These are phyloP conservation scores for Lichtheimia corymbifera DNA, from an alignment of 371 early-diverging fungal genomes.

Conservation along the genomic window DNA sequence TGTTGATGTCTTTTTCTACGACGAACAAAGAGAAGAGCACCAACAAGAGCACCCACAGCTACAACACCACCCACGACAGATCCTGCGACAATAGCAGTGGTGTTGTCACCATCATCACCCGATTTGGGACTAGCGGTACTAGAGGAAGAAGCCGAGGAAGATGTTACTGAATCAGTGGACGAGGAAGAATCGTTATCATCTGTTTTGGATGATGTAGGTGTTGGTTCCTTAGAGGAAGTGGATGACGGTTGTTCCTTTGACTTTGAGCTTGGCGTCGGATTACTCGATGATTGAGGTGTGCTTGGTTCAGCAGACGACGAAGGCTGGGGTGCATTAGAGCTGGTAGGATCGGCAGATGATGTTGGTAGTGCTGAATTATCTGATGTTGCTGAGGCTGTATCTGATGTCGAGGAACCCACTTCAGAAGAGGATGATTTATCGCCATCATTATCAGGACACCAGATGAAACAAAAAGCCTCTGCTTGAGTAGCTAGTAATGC, in stretches of 20 bases:
- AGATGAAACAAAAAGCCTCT: conserved; percentile 12
- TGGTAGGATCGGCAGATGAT: background rate
- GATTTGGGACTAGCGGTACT: background rate
- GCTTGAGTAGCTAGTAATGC: conserved; percentile 12
- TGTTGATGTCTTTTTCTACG: conserved; percentile 10
- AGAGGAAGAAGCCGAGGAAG: conserved; percentile 10
- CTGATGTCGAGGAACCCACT: conserved; percentile 1
- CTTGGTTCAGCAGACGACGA: conserved; percentile 2
- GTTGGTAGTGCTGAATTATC: background rate
- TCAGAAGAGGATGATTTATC: conserved; percentile 4
- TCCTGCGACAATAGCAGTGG: conserved; percentile 42
- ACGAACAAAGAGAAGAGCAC: conserved; percentile 38
- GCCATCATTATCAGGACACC: conserved; percentile 6
- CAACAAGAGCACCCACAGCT: conserved; percentile 40
- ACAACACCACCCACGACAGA: conserved; percentile 43
- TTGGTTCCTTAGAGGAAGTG: conserved; percentile 6
- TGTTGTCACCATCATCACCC: conserved; percentile 14
- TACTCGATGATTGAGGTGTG: too few species aligned
- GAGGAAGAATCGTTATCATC: background rate
- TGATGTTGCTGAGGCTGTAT: conserved; percentile 6
- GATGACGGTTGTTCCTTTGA: conserved; percentile 4
- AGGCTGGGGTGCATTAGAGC: background rate
- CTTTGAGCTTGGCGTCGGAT: background rate
- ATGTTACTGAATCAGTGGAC: conserved; percentile 5
- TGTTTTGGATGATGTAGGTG: conserved; percentile 2